These are phyloP conservation scores for Candida silvicultrix DNA, from an alignment of 805 yeast genomes.

Conservation along the genomic window DNA sequence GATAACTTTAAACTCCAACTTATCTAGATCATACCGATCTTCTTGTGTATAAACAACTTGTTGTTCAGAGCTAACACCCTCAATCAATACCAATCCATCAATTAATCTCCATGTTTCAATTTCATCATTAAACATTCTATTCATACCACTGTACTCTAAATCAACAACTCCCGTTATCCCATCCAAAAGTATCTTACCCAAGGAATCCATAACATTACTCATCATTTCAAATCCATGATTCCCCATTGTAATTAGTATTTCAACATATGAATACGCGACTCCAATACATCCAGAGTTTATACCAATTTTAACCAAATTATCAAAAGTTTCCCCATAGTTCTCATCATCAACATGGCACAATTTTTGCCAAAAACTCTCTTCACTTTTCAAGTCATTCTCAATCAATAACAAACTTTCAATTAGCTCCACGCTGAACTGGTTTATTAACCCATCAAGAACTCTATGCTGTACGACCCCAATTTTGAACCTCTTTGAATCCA, in stretches of 20 bases:
- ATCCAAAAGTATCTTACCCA: conserved; percentile 32
- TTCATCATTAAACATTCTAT: conserved; percentile 47
- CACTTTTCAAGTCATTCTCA: not conserved
- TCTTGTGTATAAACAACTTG: conserved; percentile 9
- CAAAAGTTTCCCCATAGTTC: not conserved
- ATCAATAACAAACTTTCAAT: conserved; percentile 37
- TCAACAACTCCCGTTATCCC: conserved; percentile 35
- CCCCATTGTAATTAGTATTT: conserved; percentile 41
- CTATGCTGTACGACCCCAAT: conserved; percentile 36
- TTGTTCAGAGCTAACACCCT: conserved; percentile 5
- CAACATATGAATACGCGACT: conserved; percentile 45
- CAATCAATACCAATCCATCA: conserved; percentile 31
- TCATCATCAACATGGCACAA: not conserved
- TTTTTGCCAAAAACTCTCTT: not conserved
- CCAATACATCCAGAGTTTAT: conserved; percentile 23
- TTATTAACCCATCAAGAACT: conserved; percentile 42
- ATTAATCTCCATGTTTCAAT: conserved; percentile 32
- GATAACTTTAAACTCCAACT: not conserved
- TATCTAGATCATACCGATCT: not conserved
- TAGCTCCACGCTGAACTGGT: conserved; percentile 49
- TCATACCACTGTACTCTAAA: conserved; percentile 47
- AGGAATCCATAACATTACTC: conserved; percentile 18
- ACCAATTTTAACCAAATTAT: not conserved
- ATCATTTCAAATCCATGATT: conserved; percentile 13
- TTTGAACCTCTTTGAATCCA: conserved; percentile 14